Conservation (phyloP, 345 rosid genomes). For the Populus deltoides region DNA sequence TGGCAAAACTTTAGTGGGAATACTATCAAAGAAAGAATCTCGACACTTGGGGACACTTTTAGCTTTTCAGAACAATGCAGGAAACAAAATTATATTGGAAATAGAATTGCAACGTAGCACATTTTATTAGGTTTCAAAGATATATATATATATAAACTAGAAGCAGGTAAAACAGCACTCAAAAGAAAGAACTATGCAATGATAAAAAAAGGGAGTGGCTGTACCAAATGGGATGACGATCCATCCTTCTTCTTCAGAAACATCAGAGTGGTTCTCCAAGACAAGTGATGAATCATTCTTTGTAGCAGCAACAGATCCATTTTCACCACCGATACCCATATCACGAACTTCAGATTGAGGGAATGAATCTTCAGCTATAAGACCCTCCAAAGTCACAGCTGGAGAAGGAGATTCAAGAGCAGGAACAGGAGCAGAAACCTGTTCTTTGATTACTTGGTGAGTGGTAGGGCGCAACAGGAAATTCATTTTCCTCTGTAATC, state of each 20-base stretch:
- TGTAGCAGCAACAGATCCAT: conserved; percentile 29
- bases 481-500: conserved; percentile 56
- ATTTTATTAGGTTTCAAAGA: background rate
- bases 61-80: background rate
- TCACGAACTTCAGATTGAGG: conserved; percentile 44
- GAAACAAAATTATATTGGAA: background rate
- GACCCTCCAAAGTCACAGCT: conserved; percentile 54
- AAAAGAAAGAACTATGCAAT: background rate
- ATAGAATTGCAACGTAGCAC: background rate
- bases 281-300: conserved; percentile 26
- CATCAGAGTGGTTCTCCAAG: conserved; percentile 61
- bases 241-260: conserved; percentile 89
- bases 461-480: conserved; percentile 63
- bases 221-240: conserved; percentile 82
- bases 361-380: conserved; percentile 64
- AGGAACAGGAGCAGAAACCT: conserved; percentile 17
- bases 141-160: background rate
- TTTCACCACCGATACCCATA: conserved; percentile 31
- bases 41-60: background rate
- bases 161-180: background rate
- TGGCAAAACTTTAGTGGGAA: background rate
- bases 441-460: conserved; percentile 40
- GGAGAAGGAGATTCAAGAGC: conserved; percentile 47
- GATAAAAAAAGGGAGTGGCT: background rate
- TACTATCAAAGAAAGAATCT: background rate